A percentile compares a stretch with the other conserved stretches of the same genome.
phyloP scores from a whole-genome alignment of 2,329 filamentous ascomycete species.

The Cryphonectria carpinicola region DNA sequence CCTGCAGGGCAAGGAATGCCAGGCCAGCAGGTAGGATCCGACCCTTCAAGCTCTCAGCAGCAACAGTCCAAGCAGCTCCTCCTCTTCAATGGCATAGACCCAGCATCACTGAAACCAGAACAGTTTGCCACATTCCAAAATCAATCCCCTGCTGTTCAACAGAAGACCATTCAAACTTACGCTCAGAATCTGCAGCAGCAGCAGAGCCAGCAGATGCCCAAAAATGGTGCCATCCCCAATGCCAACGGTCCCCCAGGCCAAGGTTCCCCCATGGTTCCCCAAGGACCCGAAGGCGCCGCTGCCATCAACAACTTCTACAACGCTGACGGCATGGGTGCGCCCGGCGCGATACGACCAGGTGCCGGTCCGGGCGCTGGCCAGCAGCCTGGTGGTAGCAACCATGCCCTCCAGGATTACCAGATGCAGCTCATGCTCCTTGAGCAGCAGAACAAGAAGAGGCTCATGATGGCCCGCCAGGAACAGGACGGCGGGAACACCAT shows the following conservation, averaged over 20 bases:
- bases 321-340: conserved; percentile 60
- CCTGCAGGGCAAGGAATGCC: conserved; percentile 67
- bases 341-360: conserved; percentile 60
- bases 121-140: conserved; percentile 71
- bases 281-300: conserved; percentile 67
- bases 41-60: conserved; percentile 47
- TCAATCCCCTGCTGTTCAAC: conserved; percentile 65
- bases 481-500: conserved; percentile 67
- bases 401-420: conserved; percentile 85
- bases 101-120: conserved; percentile 71
- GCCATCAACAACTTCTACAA: conserved; percentile 66
- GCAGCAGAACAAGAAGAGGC: conserved; percentile 84
- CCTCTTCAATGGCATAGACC: conserved; percentile 73
- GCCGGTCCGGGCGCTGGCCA: conserved; percentile 50
- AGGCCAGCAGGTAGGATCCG: conserved; percentile 66
- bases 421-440: conserved; percentile 88
- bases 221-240: conserved; percentile 74
- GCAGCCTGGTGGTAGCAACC: conserved; percentile 66
- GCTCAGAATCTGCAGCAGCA: conserved; percentile 82
- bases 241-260: conserved; percentile 72
- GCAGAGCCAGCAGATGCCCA: conserved; percentile 79
- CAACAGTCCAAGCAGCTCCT: conserved; percentile 60
- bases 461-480: conserved; percentile 81
- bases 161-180: conserved; percentile 87
- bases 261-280: conserved; percentile 80